Conservation (phyloP, 1,139 yeast genomes). For the Kazachstania sp. region DNA sequence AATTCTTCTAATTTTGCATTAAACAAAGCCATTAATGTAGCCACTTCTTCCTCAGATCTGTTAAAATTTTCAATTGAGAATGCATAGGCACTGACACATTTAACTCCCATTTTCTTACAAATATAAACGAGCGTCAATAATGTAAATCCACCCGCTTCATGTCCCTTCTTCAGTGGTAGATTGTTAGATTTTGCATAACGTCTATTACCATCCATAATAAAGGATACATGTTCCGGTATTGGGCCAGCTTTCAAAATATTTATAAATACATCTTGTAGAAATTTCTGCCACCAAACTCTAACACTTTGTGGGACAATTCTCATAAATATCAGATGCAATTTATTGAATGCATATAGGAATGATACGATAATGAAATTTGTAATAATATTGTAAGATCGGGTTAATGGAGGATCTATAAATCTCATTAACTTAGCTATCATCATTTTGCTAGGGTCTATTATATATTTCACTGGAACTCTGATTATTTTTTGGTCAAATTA, state of each 20-base stretch:
- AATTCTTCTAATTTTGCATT: constrained; percentile 47
- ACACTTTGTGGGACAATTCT: background rate
- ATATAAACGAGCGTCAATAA: constrained; percentile 42
- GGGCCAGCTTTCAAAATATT: constrained; percentile 60
- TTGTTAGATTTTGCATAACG: constrained; percentile 67
- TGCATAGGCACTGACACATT: constrained; percentile 81
- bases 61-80: constrained; percentile 92
- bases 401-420: background rate
- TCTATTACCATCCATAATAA: constrained; percentile 96
- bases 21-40: constrained; percentile 72
- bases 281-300: constrained; percentile 3
- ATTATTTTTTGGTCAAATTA: too few relatives aligned
- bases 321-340: background rate
- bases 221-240: constrained; percentile 79
- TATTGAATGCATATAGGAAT: background rate
- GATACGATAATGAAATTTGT: background rate
- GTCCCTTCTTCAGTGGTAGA: constrained; percentile 74
- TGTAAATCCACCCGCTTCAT: constrained; percentile 78
- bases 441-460: background rate
- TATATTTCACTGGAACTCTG: too few relatives aligned
- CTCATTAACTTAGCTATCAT: background rate
- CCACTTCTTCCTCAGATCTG: constrained; percentile 70
- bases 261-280: constrained; percentile 41
- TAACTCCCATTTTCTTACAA: constrained; percentile 52
- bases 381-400: background rate